Evolutionary conservation across 192 early-diverging fungal genomes (phyloP).

Genomic region (Funneliformis mosseae): DNA sequence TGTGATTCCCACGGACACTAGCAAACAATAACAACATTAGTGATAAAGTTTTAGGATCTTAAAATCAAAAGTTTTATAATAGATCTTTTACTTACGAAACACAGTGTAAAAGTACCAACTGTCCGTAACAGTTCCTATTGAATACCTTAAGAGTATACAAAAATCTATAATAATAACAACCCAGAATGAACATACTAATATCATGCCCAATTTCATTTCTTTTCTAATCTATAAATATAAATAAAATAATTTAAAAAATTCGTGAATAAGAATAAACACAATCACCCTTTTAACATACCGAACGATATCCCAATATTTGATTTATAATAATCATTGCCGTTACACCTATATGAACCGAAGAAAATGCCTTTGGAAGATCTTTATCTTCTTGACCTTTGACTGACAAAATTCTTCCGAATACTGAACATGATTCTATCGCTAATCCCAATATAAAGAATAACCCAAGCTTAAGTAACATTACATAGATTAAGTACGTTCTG

Average conservation of each 20-base stretch:
- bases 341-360: not conserved
- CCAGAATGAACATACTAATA: not conserved
- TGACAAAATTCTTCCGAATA: slow-evolving; percentile 38
- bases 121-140: not conserved
- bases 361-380: not conserved
- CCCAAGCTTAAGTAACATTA: slow-evolving; percentile 82
- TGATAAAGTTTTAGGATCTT: not conserved
- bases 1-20: not conserved
- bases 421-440: slow-evolving; percentile 63
- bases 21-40: not conserved
- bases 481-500: slow-evolving; percentile 73
- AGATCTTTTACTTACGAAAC: slow-evolving; percentile 4
- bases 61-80: not conserved
- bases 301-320: slow-evolving; percentile 19
- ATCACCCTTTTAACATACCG: not conserved
- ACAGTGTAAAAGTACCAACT: slow-evolving; percentile 16
- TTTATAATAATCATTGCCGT: not conserved
- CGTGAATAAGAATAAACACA: no score
- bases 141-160: slow-evolving; percentile 1
- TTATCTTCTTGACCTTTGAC: no score
- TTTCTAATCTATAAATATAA: slow-evolving; percentile 3
- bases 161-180: slow-evolving; percentile 10
- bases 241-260: not conserved
- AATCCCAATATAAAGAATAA: slow-evolving; percentile 83
- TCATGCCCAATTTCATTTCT: not conserved